Percentiles rank a stretch among this genome's conserved stretches.
These are phyloP conservation scores for Eucalyptus fibrosa DNA, from an alignment of 345 rosid species.

Conservation along the genomic window DNA sequence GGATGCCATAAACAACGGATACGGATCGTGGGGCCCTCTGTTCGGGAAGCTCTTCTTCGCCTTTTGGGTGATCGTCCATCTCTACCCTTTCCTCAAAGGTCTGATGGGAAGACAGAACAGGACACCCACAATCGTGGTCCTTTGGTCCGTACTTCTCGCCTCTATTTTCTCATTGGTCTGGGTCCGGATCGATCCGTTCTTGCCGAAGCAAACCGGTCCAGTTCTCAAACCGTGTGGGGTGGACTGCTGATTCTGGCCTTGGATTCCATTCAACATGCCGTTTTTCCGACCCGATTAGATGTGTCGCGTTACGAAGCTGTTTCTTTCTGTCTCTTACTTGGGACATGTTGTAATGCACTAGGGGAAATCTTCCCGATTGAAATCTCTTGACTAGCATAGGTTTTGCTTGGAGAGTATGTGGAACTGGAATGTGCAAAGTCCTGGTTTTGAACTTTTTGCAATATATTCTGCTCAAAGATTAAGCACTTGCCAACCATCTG, in stretches of 20 bases:
- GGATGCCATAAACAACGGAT: conserved; percentile 81
- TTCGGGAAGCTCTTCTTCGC: conserved; percentile 90
- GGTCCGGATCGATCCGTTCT: conserved; percentile 94
- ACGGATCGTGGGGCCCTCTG: conserved; percentile 84
- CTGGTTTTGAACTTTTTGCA: not conserved
- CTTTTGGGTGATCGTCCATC: conserved; percentile 93
- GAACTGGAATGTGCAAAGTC: not conserved
- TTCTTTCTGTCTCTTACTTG: not conserved
- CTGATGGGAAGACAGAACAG: conserved; percentile 88
- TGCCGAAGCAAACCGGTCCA: conserved; percentile 89
- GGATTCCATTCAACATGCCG: not conserved
- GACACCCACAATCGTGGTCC: conserved; percentile 89
- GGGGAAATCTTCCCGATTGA: not conserved
- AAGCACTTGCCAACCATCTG: not conserved
- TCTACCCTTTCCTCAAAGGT: conserved; percentile 95
- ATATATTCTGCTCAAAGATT: not conserved
- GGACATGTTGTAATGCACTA: not conserved
- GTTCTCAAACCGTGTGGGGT: conserved; percentile 87
- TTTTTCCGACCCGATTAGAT: not conserved
- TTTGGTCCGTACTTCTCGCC: conserved; percentile 82
- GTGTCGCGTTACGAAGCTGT: not conserved
- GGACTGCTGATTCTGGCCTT: conserved; percentile 33
- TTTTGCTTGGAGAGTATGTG: not conserved
- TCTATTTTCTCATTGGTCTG: conserved; percentile 88
- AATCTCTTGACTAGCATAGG: not conserved